Base-by-base conservation (phyloP, 768 basidiomycete genomes). In the Filobasidium floriforme region DNA sequence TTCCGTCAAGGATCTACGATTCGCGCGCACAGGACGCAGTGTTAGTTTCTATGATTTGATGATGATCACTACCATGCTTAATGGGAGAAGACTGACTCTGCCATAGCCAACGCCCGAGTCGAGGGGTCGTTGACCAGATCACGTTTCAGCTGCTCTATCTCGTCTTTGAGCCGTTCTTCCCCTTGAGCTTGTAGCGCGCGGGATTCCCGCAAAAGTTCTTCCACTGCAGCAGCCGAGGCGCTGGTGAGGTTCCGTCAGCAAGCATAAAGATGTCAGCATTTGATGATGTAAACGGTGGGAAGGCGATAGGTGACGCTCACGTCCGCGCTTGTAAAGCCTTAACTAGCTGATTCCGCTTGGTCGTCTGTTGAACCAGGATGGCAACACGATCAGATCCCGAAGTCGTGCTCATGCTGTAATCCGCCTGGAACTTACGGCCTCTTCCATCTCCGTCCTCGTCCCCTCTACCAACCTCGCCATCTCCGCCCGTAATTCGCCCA, bases 1-100 rank as follows among this genome's bases (percentile, higher is more conserved):
- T 18, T 43, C 62, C 14, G 69, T 68, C 4, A 75, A 57, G 19
- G 71, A 69, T 15, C 74, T 75, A 28, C 19, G 54, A 7, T 22
- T 10, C 59, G 19, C 24, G 12, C 14, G 29, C 54, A 11, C 51
- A 41, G n/a, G n/a, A 29, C 26, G 24, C 14, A 44, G 26, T 28
- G n/a, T n/a, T n/a, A n/a, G n/a, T n/a, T n/a, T n/a, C n/a, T n/a
- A n/a, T n/a, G n/a, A n/a, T n/a, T n/a, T n/a, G n/a, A n/a, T n/a
- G n/a, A n/a, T n/a, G n/a, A n/a, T n/a, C n/a, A n/a, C n/a, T n/a
- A n/a, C n/a, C n/a, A n/a, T n/a, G n/a, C n/a, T n/a, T n/a, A n/a
- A n/a, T n/a, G n/a, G n/a, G n/a, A n/a, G n/a, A n/a, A n/a, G n/a
- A 77, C 76, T 64, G 60, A 61, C 69, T 37, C 60, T 29, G 76